Evolutionary conservation across 2,329 filamentous ascomycete genomes (phyloP), one percentile per base, ranked within the genome.

Genomic region (Aureobasidium sp.): DNA sequence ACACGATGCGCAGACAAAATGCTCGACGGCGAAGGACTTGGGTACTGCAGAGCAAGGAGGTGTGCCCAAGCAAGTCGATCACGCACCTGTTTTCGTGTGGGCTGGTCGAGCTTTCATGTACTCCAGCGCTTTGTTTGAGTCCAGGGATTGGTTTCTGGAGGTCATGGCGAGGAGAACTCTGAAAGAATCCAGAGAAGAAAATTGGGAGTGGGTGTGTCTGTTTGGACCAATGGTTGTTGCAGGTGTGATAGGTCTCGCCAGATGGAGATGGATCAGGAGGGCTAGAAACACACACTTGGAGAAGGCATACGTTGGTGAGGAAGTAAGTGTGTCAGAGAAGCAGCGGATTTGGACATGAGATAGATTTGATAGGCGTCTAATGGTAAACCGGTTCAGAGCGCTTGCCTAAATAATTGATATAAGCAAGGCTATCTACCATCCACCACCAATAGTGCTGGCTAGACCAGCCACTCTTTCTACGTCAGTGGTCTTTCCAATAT

Each of bases 391-490:
- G 12, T 37, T 37, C 34, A 37, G 13, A 26, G n/a, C 23, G n/a
- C 10, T 46, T 13, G 42, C 42, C 23, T 46, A 26, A 17, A 17
- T 29, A 7, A 3, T 29, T 26, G 15, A 27, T 7, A 23, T n/a
- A 13, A 10, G 6, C 5, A 34, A 23, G 29, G 15, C 15, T 23
- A 5, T 67, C 61, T 61, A 97, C 94, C 94, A 99, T 27, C 94
- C 94, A 59, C 94, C 94, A 59, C 92, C 94, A 68, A 92, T 89
- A 75, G 91, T 94, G 62, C 91, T 87, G 51, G 93, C 93, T 70
- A 99, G 80, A 71, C 94, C 91, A 63, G 91, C 88, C 44, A 96
- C 92, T 64, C 87, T 84, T 71, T 95, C 89, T 47, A 89, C 87
- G 71, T 91, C 88, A 64, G 81, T 81, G 66, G 84, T 81, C 77